These are phyloP conservation scores for Penicillium fimorum DNA, from an alignment of 495 filamentous ascomycete species.

Conservation along the genomic window DNA sequence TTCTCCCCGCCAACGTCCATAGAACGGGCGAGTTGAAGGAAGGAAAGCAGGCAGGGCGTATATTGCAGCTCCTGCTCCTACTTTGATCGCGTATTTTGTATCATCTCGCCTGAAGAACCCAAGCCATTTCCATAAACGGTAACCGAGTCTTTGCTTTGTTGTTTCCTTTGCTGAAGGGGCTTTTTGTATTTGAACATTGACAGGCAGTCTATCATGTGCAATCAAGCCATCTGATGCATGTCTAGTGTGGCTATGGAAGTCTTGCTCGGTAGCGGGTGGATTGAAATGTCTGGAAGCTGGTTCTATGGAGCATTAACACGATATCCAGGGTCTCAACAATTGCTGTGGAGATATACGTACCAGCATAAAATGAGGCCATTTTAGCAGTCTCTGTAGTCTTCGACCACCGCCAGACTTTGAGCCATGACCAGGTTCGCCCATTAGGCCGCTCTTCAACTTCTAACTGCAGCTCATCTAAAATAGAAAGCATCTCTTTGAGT, in stretches of 20 bases:
- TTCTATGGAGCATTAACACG: slow-evolving; percentile 3
- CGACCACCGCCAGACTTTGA: slow-evolving; percentile 67
- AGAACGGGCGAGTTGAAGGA: slow-evolving; percentile 70
- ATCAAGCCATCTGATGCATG: slow-evolving; percentile 10
- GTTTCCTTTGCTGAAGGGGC: slow-evolving; percentile 5
- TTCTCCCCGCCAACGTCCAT: slow-evolving; percentile 89
- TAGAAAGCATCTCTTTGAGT: slow-evolving; percentile 74
- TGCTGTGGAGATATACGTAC: slow-evolving; percentile 12
- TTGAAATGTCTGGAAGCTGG: neutral
- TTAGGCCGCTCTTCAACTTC: slow-evolving; percentile 55
- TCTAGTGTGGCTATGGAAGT: neutral
- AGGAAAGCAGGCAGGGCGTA: slow-evolving; percentile 88
- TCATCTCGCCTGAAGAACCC: slow-evolving; percentile 63
- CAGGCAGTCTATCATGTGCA: slow-evolving; percentile 10
- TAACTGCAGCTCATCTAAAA: slow-evolving; percentile 79
- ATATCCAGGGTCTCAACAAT: neutral
- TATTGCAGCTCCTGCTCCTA: slow-evolving; percentile 80
- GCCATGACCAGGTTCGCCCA: slow-evolving; percentile 77
- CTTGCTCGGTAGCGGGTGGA: neutral
- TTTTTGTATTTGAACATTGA: slow-evolving; percentile 6
- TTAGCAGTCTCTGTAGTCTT: slow-evolving; percentile 19
- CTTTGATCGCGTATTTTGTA: slow-evolving; percentile 82
- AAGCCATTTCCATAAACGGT: slow-evolving; percentile 59
- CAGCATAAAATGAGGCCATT: slow-evolving; percentile 17
- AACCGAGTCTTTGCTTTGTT: slow-evolving; percentile 42